Base-by-base conservation (phyloP, 2,329 filamentous ascomycete species). In the Onygenales sp. region DNA sequence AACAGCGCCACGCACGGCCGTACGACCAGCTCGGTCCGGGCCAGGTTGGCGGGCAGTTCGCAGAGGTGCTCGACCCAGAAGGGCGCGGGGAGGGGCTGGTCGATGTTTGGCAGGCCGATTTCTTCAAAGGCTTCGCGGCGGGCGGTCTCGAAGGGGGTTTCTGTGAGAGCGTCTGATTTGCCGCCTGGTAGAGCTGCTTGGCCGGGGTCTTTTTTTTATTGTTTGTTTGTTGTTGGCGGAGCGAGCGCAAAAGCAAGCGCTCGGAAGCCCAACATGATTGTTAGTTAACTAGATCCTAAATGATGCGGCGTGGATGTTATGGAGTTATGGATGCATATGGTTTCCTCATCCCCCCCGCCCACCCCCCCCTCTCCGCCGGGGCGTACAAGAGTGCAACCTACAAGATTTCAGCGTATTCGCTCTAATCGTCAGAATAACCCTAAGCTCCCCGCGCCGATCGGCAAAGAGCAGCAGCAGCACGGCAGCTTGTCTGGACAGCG, bases 71-170 rank as follows among this genome's bases (percentile, higher is more conserved):
- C 91, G 60, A 97, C 85, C 52, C 78, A 78, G 72, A 95, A 96
- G 1, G 88, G 88, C 10, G 76, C 73, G 1, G 89, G 88, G 33
- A 95, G 78, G 54, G 67, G 63, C 64, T 90, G 82, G 60, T 83
- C 78, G 63, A 85, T 77, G 44, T 67, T 65, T 1, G 92, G 88
- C 2, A 97, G 82, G 1, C 92, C 92, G 59, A 97, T 95, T 69
- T 97, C 92, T 69, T 97, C 92, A 68, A 81, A 87, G 1, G 92
- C 91, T 75, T 97, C 92, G 58, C 92, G 83, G 21, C 92, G 83
- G 7, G 92, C 90, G 50, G 91, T 94, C 64, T 91, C 80, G 69
- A 89, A 89, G 71, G 76, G 72, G 1, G 75, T 78, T 66, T 85
- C 82, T 7, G 66, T 55, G 8, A 76, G 62, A 0, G 70, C 69